These are phyloP conservation scores for Naegleria lovaniensis DNA, from an alignment of 208 protist genomes.

Conservation along the genomic window DNA sequence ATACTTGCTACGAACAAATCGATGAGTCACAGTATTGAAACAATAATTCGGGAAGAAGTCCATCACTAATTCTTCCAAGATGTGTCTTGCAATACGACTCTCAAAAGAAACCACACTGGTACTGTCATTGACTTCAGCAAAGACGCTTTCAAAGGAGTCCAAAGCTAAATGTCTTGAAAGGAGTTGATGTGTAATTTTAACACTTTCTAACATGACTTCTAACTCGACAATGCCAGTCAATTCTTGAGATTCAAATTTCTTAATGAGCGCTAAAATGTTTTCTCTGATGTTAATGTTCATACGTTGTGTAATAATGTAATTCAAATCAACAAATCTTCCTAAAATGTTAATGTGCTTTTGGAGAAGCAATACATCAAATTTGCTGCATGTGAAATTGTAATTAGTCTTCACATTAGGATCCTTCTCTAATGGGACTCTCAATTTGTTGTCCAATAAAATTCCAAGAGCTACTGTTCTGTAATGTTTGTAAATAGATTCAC, in stretches of 20 bases:
- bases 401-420: too few species aligned
- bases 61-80: slow-evolving; percentile 42
- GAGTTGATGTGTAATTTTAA: slow-evolving; percentile 46
- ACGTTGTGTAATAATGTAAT: slow-evolving; percentile 49
- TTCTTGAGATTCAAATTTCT: slow-evolving; percentile 50
- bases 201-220: slow-evolving; percentile 43
- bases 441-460: slow-evolving; percentile 52
- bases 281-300: slow-evolving; percentile 48
- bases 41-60: slow-evolving; percentile 57
- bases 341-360: slow-evolving; percentile 49
- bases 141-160: slow-evolving; percentile 52
- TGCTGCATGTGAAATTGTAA: background rate
- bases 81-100: slow-evolving; percentile 53
- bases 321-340: slow-evolving; percentile 55
- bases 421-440: slow-evolving; percentile 34
- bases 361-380: slow-evolving; percentile 39
- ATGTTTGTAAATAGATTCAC: slow-evolving; percentile 54
- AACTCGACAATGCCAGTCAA: slow-evolving; percentile 52
- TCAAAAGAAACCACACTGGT: slow-evolving; percentile 50
- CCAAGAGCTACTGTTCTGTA: slow-evolving; percentile 52
- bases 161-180: slow-evolving; percentile 48
- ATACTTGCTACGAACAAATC: slow-evolving; percentile 44
- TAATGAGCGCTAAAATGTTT: slow-evolving; percentile 52
- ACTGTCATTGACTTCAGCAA: slow-evolving; percentile 51
- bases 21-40: slow-evolving; percentile 49